phyloP scores from a whole-genome alignment of 1,139 yeast species.

The Yamadazyma trypodendri region DNA sequence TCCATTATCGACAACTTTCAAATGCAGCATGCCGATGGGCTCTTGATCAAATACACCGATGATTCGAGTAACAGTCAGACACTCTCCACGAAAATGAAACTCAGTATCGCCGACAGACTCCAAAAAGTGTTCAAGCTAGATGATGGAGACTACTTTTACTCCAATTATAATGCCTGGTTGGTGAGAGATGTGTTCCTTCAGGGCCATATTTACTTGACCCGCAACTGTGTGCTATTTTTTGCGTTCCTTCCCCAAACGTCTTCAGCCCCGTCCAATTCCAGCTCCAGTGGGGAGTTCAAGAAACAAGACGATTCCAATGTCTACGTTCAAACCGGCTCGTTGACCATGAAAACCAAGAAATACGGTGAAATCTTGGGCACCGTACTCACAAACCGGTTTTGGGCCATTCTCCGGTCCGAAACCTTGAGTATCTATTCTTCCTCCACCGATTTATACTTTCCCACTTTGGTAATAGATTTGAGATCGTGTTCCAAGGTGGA shows the following conservation, averaged over 20 bases:
- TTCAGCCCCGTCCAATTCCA: constrained; percentile 5
- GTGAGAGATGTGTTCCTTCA: constrained; percentile 79
- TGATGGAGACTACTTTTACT: constrained; percentile 51
- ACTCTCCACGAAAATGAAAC: constrained; percentile 19
- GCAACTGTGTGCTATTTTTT: constrained; percentile 64
- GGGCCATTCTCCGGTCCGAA: constrained; percentile 77
- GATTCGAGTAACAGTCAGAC: constrained; percentile 6
- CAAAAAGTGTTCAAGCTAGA: constrained; percentile 39
- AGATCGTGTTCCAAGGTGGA: constrained; percentile 64
- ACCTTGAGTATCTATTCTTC: constrained; percentile 67
- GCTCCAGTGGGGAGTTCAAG: constrained; percentile 8
- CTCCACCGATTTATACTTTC: constrained; percentile 81
- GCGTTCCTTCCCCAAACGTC: constrained; percentile 70
- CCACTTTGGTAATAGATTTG: constrained; percentile 71
- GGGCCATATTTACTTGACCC: constrained; percentile 79
- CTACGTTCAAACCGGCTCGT: constrained; percentile 43
- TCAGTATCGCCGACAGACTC: constrained; percentile 37
- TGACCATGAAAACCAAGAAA: constrained; percentile 50
- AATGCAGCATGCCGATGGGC: constrained; percentile 19
- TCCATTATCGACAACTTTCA: constrained; percentile 37
- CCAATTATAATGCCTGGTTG: constrained; percentile 75
- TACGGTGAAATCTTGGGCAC: constrained; percentile 41
- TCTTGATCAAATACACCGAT: constrained; percentile 21
- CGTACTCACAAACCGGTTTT: constrained; percentile 46
- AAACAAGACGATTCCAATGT: constrained; percentile 30